These are phyloP conservation scores for Populus tremula DNA, from an alignment of 345 rosid genomes.

Conservation along the genomic window DNA sequence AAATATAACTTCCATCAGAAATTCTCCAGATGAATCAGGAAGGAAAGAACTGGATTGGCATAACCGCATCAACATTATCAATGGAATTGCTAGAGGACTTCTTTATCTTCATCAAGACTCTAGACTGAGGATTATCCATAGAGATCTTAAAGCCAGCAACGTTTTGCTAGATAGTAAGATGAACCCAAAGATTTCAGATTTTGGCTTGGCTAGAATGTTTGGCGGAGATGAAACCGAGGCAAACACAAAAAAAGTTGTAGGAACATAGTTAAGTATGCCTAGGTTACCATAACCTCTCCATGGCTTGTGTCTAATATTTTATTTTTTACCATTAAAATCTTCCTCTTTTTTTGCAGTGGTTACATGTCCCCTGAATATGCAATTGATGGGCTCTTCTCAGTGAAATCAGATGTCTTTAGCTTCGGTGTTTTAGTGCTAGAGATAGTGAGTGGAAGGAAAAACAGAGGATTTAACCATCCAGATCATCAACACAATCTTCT, in stretches of 20 bases:
- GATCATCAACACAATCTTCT: slow-evolving; percentile 16
- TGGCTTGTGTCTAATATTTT: not conserved
- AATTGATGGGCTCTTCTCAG: slow-evolving; percentile 11
- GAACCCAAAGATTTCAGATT: slow-evolving; percentile 23
- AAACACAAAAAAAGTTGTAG: slow-evolving; percentile 12
- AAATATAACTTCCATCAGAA: not conserved
- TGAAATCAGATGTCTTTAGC: slow-evolving; percentile 20
- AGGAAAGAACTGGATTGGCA: slow-evolving; percentile 10
- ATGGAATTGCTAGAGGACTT: slow-evolving; percentile 25
- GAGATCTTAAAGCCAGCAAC: slow-evolving; percentile 25
- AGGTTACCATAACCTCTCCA: not conserved
- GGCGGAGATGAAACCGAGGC: slow-evolving; percentile 13
- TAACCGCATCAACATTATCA: slow-evolving; percentile 14
- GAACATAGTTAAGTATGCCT: slow-evolving; percentile 11
- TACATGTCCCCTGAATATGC: slow-evolving; percentile 21
- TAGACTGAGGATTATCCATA: slow-evolving; percentile 18
- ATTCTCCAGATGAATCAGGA: not conserved
- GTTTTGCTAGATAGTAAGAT: slow-evolving; percentile 11
- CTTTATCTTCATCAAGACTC: slow-evolving; percentile 35
- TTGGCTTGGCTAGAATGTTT: slow-evolving; percentile 16
- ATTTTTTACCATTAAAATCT: not conserved
- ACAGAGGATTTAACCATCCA: slow-evolving; percentile 11
- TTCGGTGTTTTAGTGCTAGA: slow-evolving; percentile 9
- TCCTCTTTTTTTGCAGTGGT: slow-evolving; percentile 1
- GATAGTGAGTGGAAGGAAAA: slow-evolving; percentile 12